phyloP scores from a whole-genome alignment of 176 grass and related monocot genomes.

The Poa annua region DNA sequence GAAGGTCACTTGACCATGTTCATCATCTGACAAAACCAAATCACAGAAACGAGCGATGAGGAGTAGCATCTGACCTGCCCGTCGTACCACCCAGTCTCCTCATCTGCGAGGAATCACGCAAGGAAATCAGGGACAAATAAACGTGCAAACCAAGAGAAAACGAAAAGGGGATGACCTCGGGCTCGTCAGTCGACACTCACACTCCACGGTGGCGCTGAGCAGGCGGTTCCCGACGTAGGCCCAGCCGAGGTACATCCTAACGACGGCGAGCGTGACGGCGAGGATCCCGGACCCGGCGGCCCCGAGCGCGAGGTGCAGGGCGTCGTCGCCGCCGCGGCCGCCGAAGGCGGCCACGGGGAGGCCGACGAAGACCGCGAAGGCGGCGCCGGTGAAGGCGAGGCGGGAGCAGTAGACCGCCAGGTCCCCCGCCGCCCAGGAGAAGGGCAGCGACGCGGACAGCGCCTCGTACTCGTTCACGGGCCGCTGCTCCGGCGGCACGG shows the following conservation, averaged over 20 bases:
- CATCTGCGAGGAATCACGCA: slow-evolving; percentile 57
- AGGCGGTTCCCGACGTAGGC: slow-evolving; percentile 93
- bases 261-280: slow-evolving; percentile 79
- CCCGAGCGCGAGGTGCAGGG: slow-evolving; percentile 66
- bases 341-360: slow-evolving; percentile 88
- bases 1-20: neutral
- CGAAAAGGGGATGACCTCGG: neutral
- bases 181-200: slow-evolving; percentile 59
- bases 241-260: slow-evolving; percentile 97
- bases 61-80: slow-evolving; percentile 72
- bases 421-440: slow-evolving; percentile 79
- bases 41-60: neutral
- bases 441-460: slow-evolving; percentile 67
- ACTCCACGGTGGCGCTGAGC: slow-evolving; percentile 94
- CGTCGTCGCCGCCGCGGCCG: slow-evolving; percentile 35
- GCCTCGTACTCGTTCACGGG: slow-evolving; percentile 97
- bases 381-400: slow-evolving; percentile 61
- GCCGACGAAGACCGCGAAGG: slow-evolving; percentile 75
- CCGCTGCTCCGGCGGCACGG: slow-evolving; percentile 82
- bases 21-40: neutral
- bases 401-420: slow-evolving; percentile 65
- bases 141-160: neutral
- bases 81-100: slow-evolving; percentile 98
- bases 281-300: slow-evolving; percentile 70
- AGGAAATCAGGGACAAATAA: neutral